Conservation (phyloP, 2,329 filamentous ascomycete species). For the Pseudogymnoascus sp. region DNA sequence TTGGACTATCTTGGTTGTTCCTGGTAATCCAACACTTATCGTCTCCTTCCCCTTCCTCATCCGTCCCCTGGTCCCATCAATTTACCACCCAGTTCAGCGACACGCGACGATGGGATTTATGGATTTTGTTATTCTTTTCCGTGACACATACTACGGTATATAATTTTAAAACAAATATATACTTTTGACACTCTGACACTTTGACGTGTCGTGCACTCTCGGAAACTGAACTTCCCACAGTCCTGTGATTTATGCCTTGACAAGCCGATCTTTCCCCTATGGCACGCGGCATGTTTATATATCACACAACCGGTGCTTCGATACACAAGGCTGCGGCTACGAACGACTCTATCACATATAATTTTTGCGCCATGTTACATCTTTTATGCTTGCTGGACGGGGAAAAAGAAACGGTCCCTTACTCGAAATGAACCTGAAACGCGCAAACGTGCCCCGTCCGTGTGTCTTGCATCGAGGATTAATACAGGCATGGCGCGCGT, state of each 20-base stretch:
- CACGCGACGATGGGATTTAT: conserved; percentile 2
- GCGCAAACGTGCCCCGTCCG: background rate
- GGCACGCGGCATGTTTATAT: background rate
- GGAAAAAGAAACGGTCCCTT: background rate
- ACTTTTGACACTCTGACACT: background rate
- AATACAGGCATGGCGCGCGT: conserved; percentile 4
- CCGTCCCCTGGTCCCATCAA: background rate
- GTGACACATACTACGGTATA: background rate
- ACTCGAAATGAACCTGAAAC: background rate
- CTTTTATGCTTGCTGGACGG: background rate
- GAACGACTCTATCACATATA: background rate
- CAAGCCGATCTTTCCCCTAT: background rate
- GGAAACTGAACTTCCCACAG: background rate
- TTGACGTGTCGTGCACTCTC: background rate
- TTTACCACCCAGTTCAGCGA: background rate
- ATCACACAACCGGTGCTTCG: background rate
- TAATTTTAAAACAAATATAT: conserved; percentile 1
- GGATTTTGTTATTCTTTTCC: conserved; percentile 13
- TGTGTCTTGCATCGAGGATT: conserved; percentile 2
- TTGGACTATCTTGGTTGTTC: background rate
- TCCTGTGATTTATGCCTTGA: background rate
- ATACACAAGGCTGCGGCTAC: background rate
- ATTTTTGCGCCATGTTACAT: background rate
- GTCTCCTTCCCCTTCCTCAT: background rate
- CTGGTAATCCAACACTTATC: background rate